Base-by-base conservation (phyloP, 495 filamentous ascomycete genomes). In the Rostrohypoxylon terebratum region DNA sequence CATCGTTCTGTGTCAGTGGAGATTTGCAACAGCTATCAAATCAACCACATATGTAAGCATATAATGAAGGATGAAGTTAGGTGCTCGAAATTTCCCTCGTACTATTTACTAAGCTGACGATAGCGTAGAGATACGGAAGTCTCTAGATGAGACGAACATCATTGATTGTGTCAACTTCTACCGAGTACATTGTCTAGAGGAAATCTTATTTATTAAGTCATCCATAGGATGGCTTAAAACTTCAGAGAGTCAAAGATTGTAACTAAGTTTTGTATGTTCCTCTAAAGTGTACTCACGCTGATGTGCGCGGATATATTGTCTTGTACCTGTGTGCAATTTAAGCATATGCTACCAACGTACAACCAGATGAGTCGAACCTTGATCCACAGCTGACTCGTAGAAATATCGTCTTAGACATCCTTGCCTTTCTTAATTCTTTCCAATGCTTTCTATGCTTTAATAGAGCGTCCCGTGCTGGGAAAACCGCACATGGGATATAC, bases 141-240 rank as follows among this genome's bases (percentile, higher is more conserved):
- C 36, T 55, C 36, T 44, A 50, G 55, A 60, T 67, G 44, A 42
- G 33, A 63, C n/a, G 20, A 25, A 2, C 40, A 58, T 23, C 51
- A 57, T 42, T 23, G 59, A 33, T 10, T 13, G 28, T 20, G 31
- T 20, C 31, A 10, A 21, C 47, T 16, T 44, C 18, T 47, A 13
- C n/a, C 23, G 58, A 0, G 1, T 23, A 53, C 5, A 4, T 33
- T 54, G n/a, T 18, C 18, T 16, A 16, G 23, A 9, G 4, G 42
- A 20, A 48, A 36, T 8, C 20, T 31, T 10, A 31, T 16, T 11
- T 20, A 36, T 2, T n/a, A 58, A 25, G 34, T 14, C 1, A 44
- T 38, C 13, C 4, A 44, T 38, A n/a, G 8, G 23, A 21, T 3
- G 57, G 14, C 21, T 4, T 8, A 0, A 44, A 23, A 45, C 36